These are phyloP conservation scores for Chytriomyces sp. DNA, from an alignment of 192 early-diverging fungal genomes.

Conservation along the genomic window DNA sequence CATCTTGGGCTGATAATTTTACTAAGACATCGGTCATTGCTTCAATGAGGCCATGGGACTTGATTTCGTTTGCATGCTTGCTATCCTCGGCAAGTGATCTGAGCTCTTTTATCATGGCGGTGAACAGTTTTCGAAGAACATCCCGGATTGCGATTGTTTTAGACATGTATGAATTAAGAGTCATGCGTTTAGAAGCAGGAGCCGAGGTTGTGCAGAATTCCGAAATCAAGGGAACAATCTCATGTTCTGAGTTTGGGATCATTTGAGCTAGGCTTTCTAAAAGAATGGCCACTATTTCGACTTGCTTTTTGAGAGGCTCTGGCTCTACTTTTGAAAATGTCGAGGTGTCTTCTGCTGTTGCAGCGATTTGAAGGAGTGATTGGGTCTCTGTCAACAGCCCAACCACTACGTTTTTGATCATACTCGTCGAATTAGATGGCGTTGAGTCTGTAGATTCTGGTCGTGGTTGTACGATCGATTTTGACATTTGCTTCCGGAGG, in stretches of 20 bases:
- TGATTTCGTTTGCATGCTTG: not conserved
- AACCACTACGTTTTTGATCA: not conserved
- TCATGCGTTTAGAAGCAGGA: not conserved
- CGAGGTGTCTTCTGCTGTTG: not conserved
- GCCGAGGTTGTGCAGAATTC: not conserved
- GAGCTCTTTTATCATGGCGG: not conserved
- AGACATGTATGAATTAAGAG: not conserved
- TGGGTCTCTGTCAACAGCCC: not conserved
- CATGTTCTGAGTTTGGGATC: not conserved
- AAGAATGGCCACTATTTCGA: not conserved
- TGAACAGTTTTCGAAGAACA: not conserved
- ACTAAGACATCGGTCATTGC: not conserved
- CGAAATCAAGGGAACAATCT: not conserved
- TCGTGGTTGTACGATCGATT: too few species aligned
- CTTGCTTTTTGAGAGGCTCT: conserved; percentile 2
- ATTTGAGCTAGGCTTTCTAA: not conserved
- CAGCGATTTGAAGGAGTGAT: not conserved
- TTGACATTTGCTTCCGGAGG: too few species aligned
- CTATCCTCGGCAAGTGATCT: not conserved
- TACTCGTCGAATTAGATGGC: not conserved
- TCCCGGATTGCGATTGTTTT: not conserved
- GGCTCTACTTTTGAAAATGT: not conserved
- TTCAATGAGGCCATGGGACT: not conserved
- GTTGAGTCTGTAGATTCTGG: too few species aligned
- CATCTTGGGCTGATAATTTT: not conserved